Base-by-base conservation (phyloP, 768 basidiomycete genomes). In the Trametes gibbosa region DNA sequence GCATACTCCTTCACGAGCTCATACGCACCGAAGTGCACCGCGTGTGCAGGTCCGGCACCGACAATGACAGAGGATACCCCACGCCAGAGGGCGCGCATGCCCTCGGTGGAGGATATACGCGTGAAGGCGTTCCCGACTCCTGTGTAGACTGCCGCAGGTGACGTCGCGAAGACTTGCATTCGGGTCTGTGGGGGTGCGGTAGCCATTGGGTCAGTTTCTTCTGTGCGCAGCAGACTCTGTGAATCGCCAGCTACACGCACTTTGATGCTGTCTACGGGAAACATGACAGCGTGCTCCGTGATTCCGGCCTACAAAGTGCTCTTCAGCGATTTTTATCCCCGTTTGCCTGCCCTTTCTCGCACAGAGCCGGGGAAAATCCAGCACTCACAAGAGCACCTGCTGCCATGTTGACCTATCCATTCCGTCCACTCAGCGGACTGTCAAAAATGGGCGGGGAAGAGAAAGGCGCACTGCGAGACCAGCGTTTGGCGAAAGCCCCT, bases 211-310 rank as follows among this genome's bases (percentile, higher is more conserved):
- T 34, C 17, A 39, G 13, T 5, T 34, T 21, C 14, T 21, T 3
- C 39, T n/a, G 40, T 23, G 34, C 37, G 40, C 23, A 37, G 17
- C 39, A 50, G 45, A 13, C 29, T 17, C 43, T 29, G 21, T 42
- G 45, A 14, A 32, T 10, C 6, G n/a, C 4, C 12, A n/a, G n/a
- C 43, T 27, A 17, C 24, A 75, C 87, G 59, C 58, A 92, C 97
- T 82, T 99, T 99, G 72, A 99, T 98, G 69, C 93, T 96, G 77
- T 99, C 97, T 63, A 98, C 78, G 5, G 97, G 97, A 72, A 92
- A 99, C 90, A 99, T 98, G 71, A 97, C 94, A 29, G 95, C 91
- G 76, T 99, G 97, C 73, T 99, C 97, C 53, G 95, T 95, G 66
- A 99, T 98, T 61, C 97, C 97, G 67, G 97, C 97, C 95, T 96